Evolutionary conservation across 2,329 filamentous ascomycete species (phyloP).

Genomic region (Tolypocladium ophioglossoides): DNA sequence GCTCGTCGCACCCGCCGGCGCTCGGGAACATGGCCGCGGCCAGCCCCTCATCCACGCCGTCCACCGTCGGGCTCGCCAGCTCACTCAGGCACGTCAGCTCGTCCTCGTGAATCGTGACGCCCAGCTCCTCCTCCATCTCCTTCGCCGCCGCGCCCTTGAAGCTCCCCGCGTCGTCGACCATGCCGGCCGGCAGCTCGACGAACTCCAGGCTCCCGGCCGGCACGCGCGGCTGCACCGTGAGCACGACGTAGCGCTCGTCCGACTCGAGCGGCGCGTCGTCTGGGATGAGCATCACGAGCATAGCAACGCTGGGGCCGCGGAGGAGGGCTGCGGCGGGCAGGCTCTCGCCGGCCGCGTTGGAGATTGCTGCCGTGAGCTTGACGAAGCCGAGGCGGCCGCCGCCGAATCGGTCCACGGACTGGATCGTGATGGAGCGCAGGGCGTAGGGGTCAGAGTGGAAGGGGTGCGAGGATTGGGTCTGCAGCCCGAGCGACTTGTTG

Average conservation of each 20-base stretch:
- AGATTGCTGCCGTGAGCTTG: conserved; percentile 39
- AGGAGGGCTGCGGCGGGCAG: conserved; percentile 47
- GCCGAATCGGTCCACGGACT: conserved; percentile 44
- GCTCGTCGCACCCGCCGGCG: conserved; percentile 50
- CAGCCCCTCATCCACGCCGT: conserved; percentile 22
- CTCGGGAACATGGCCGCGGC: conserved; percentile 45
- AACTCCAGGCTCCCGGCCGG: conserved; percentile 44
- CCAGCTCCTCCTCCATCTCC: conserved; percentile 52
- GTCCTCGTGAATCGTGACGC: conserved; percentile 36
- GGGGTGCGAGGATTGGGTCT: conserved; percentile 32
- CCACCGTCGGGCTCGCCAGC: conserved; percentile 24
- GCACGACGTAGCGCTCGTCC: conserved; percentile 42
- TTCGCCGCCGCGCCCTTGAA: conserved; percentile 48
- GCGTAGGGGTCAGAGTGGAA: conserved; percentile 44
- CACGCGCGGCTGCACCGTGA: conserved; percentile 50
- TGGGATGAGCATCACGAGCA: conserved; percentile 46
- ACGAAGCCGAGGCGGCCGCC: conserved; percentile 40
- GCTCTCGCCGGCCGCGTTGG: conserved; percentile 34
- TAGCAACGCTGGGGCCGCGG: conserved; percentile 48
- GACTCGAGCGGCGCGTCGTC: conserved; percentile 30
- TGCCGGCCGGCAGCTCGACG: conserved; percentile 46
- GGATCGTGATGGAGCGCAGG: conserved; percentile 38
- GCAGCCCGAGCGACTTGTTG: conserved; percentile 33
- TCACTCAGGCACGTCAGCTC: conserved; percentile 42
- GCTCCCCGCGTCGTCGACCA: conserved; percentile 42